Conservation (phyloP, 164 flowering plant genomes). For the Magnolia officinalis region DNA sequence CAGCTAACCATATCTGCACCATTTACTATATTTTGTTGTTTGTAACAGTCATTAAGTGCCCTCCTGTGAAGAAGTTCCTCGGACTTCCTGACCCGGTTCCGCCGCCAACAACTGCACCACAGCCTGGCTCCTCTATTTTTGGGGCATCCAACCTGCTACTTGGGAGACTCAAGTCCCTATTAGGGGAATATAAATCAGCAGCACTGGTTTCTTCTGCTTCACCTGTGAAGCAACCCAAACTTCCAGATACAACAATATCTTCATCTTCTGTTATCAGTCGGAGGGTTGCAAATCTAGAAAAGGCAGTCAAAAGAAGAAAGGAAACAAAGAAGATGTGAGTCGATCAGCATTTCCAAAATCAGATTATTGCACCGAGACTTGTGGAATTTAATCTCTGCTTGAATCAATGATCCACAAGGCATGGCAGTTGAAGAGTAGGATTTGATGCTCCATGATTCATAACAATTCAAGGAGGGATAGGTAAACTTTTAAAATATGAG, state of each 20-base stretch:
- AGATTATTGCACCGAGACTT: not conserved
- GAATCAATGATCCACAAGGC: not conserved
- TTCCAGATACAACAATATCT: not conserved
- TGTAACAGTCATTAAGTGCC: slow-evolving; percentile 17
- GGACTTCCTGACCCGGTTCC: slow-evolving; percentile 11
- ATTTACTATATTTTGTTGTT: not conserved
- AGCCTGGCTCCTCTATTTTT: not conserved
- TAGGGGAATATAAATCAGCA: not conserved
- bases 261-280: slow-evolving; percentile 16
- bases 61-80: slow-evolving; percentile 17
- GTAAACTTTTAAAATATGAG: not conserved
- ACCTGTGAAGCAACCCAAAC: not conserved
- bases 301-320: slow-evolving; percentile 14
- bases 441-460: no score
- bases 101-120: not conserved
- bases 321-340: slow-evolving; percentile 6
- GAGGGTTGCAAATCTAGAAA: slow-evolving; percentile 12
- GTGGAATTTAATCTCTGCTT: not conserved
- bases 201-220: slow-evolving; percentile 1
- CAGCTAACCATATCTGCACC: not conserved
- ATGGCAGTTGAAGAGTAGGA: not conserved
- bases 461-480: not conserved
- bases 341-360: not conserved
- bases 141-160: not conserved
- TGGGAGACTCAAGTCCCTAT: slow-evolving; percentile 5